Evolutionary conservation across 1,284 basidiomycete species (phyloP).

Genomic region (Rhodotorula sp.): DNA sequence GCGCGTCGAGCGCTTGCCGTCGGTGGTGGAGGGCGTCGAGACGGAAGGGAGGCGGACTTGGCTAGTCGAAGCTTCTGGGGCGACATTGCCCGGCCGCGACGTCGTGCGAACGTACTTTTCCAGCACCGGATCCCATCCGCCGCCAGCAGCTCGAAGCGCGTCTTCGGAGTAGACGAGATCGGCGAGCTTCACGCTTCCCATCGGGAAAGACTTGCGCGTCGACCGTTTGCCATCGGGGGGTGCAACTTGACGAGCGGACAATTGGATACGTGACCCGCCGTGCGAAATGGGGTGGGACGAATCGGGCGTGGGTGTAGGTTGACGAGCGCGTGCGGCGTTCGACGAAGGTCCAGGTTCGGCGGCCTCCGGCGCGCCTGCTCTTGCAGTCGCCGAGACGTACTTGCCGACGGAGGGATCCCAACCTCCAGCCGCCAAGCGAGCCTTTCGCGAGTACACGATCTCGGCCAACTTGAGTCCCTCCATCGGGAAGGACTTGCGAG

Average conservation of each 20-base stretch:
- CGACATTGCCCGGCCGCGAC: background rate
- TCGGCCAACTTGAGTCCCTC: slow-evolving; percentile 2
- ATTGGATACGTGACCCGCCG: background rate
- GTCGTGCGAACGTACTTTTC: background rate
- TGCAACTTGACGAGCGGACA: background rate
- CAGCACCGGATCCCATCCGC: no score
- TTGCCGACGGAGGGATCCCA: slow-evolving; percentile 2
- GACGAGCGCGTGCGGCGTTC: background rate
- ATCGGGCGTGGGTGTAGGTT: background rate
- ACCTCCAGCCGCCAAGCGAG: slow-evolving; percentile 16
- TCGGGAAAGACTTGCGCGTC: no score
- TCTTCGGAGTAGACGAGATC: no score
- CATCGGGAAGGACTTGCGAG: slow-evolving; percentile 24
- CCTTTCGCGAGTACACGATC: slow-evolving; percentile 18
- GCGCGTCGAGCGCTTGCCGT: slow-evolving; percentile 16
- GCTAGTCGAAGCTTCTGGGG: background rate
- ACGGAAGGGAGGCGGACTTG: background rate
- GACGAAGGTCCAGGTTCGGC: no score
- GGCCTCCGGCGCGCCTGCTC: background rate
- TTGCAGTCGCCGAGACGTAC: slow-evolving; percentile 13
- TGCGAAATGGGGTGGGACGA: background rate
- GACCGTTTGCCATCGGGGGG: background rate
- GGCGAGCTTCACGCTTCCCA: no score
- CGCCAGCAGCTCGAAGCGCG: no score
- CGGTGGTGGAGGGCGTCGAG: background rate